Base-by-base conservation (phyloP, 2,329 filamentous ascomycete genomes). In the Grosmannia clavigera region DNA sequence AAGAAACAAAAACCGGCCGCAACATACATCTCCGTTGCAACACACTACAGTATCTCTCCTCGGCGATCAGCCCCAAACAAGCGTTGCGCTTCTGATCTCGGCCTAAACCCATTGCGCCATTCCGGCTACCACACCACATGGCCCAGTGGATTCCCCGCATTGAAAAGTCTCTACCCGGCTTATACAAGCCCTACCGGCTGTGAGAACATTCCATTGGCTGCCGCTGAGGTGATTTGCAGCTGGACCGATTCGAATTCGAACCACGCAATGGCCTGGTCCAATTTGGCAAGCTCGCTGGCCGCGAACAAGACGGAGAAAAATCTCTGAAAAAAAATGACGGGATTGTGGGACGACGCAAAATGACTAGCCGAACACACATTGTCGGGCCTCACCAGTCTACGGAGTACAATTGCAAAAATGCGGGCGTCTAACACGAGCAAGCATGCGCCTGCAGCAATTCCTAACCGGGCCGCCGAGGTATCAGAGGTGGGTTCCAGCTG, bases 391-490 rank as follows among this genome's bases (percentile, higher is more conserved):
- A 43, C 40, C 19, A 6, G 40, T 19, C 16, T 16, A 19, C 12
- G 16, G 40, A 3, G 25, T 31, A n/a, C 4, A 19, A 16, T 6
- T 7, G 50, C 27, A 31, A 31, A 27, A 14, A 27, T 3, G 14
- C 4, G 14, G 12, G 27, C 27, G 7, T 4, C 12, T 16, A 25
- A 14, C 40, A 19, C 40, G 40, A 16, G 12, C 12, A 43, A 19
- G 40, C 16, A 6, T 3, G 11, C 12, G 19, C 43, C 19, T 46
- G 22, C 29, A 29, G 35, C 50, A 16, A 31, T 55, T n/a, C 63
- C 62, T 46, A 65, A 65, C 57, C 65, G 70, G 61, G 69, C 70
- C 12, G 61, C 59, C 7, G 70, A 72, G 59, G 65, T 70, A 22
- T 66, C 69, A 11, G 67, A 68, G 65, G 70, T 71, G 60, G 14